Conservation (phyloP, 495 filamentous ascomycete genomes). For the Penicillium chermesinum region DNA sequence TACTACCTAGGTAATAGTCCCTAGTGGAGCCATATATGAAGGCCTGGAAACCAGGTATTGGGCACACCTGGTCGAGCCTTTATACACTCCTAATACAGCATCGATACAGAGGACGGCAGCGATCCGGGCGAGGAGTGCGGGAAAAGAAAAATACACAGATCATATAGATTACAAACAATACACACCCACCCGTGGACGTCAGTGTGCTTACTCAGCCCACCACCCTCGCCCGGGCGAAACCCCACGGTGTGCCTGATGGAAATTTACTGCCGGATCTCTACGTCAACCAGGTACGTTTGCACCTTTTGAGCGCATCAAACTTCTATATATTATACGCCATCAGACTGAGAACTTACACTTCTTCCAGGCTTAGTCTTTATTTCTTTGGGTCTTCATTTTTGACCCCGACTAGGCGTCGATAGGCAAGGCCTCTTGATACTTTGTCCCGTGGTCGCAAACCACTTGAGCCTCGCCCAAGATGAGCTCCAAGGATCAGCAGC, state of each 20-base stretch:
- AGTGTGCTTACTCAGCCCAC: conserved; percentile 24
- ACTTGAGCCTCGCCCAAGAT: conserved; percentile 58
- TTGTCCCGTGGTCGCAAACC: conserved; percentile 26
- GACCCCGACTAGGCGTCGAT: conserved; percentile 21
- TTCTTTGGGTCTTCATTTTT: conserved; percentile 15
- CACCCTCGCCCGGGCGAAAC: conserved; percentile 26
- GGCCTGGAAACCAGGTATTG: not conserved
- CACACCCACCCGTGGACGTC: conserved; percentile 3
- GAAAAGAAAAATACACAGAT: too few species aligned
- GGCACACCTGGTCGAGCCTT: not conserved
- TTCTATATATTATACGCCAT: conserved; percentile 1
- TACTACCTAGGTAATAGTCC: not conserved
- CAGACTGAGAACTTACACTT: conserved; percentile 4
- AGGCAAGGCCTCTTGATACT: conserved; percentile 23
- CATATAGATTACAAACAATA: too few species aligned
- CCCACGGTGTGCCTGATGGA: conserved; percentile 39
- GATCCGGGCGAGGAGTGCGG: too few species aligned
- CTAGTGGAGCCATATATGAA: not conserved
- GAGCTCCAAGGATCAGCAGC: conserved; percentile 66
- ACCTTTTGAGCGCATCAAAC: not conserved
- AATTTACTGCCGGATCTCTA: conserved; percentile 36
- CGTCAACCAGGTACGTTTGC: conserved; percentile 27
- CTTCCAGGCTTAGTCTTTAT: conserved; percentile 14
- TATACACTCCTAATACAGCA: not conserved
- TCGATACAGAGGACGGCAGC: too few species aligned